Base-by-base conservation (phyloP, 1,284 basidiomycete species). In the Cryptococcus sp. region DNA sequence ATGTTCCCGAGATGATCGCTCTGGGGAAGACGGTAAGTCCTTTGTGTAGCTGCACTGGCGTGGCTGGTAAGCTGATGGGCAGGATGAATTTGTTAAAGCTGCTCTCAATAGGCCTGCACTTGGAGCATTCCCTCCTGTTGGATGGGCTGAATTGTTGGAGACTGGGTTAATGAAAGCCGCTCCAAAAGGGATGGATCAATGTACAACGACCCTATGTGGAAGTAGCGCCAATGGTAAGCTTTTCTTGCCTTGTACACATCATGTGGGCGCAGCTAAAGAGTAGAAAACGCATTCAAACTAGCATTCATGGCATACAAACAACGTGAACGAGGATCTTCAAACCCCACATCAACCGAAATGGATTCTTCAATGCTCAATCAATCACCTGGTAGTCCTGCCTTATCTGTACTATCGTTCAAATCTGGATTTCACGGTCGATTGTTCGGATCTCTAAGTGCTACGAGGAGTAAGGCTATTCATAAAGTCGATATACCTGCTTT, bases 401-500 rank as follows among this genome's bases (percentile, higher is more conserved):
- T 81, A 10, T 69, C 75, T 19, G 76, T 80, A 46, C 70, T 82
- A 48, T 78, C 77, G 42, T 81, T 81, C 72, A 78, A 72, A 44
- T 73, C 69, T 40, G 80, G 73, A 7, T 80, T 79, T 64, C 78
- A 79, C 61, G 78, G 78, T 22, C 70, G 78, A 25, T 56, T 79
- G 36, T 77, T 80, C 47, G 78, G 77, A 4, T 77, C 76, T 46
- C 72, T 82, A 32, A 78, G 75, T 13, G 74, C 78, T 0, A 81
- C 80, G 1, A 67, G 78, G 25, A 72, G 68, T 54, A 77, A 77
- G 58, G 74, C 77, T 11, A 76, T 78, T 44, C 80, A 81, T 72
- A 81, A 81, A 66, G 64, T 81, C 56, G 80, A 80, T 63, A 77
- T 82, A 23, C 80, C 80, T 11, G 78, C 80, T 0, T 81, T 81